Evolutionary conservation across 352 stramenopile genomes (phyloP).

Genomic region (Phytophthora nicotianae): DNA sequence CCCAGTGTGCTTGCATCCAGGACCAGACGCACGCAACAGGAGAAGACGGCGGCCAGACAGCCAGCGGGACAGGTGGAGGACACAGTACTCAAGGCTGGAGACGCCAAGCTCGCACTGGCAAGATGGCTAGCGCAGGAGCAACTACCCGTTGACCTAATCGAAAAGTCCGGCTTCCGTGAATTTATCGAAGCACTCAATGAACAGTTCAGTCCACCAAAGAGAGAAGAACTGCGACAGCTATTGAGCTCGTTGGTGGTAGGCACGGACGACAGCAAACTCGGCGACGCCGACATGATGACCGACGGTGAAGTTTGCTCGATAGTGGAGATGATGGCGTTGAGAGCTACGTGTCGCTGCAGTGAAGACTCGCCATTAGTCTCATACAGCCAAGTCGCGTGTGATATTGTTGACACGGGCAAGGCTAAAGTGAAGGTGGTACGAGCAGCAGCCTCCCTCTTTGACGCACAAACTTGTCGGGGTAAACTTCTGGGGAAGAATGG

Average conservation of each 20-base stretch:
- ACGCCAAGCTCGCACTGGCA: constrained; percentile 43
- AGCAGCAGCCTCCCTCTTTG: constrained; percentile 39
- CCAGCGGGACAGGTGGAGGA: constrained; percentile 13
- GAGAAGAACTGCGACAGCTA: constrained; percentile 35
- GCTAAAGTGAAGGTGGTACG: constrained; percentile 44
- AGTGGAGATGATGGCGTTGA: constrained; percentile 39
- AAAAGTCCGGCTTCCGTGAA: constrained; percentile 40
- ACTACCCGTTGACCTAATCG: constrained; percentile 46
- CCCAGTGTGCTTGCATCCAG: constrained; percentile 14
- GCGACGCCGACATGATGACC: constrained; percentile 4
- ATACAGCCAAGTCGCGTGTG: constrained; percentile 35
- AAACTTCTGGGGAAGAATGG: constrained; percentile 43
- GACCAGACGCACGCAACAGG: constrained; percentile 13
- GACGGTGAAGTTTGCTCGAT: not conserved
- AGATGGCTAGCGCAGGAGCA: constrained; percentile 54
- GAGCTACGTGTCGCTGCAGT: constrained; percentile 40
- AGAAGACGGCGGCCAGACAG: constrained; percentile 18
- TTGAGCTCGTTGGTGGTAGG: constrained; percentile 24
- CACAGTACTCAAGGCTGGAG: constrained; percentile 19
- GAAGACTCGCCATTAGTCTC: constrained; percentile 39
- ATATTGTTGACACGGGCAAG: constrained; percentile 24
- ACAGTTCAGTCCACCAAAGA: constrained; percentile 35
- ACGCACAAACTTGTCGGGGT: constrained; percentile 40
- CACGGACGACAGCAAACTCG: constrained; percentile 16
- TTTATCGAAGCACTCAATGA: constrained; percentile 48